Base-by-base conservation (phyloP, 345 rosid genomes). In the Brassica cretica region DNA sequence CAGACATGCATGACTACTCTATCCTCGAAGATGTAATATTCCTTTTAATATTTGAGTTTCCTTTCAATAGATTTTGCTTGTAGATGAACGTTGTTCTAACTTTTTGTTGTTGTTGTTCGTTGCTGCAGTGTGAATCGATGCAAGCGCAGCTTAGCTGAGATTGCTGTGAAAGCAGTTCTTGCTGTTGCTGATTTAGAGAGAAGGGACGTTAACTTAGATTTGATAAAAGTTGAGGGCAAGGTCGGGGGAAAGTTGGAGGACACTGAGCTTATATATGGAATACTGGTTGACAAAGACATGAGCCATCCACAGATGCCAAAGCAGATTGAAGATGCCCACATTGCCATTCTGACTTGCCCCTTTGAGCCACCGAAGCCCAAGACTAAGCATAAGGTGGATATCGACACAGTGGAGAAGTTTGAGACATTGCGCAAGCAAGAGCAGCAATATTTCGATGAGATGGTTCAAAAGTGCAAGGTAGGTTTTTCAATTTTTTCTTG, bases 231-330 rank as follows among this genome's bases (percentile, higher is more conserved):
- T 71, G 98, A 96, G 74, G 99, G 97, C 6, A 96, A 91, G 83
- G 98, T 96, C 0, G 97, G 96, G 11, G 97, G 96, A 15, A 96
- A 88, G 85, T 65, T 96, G 78, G 97, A 96, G 77, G 97, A 93
- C 78, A 90, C 97, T 1, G 97, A 96, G 81, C 85, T 93, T 32
- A 80, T 96, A 59, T 89, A 91, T 75, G 98, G 98, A 68, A 93
- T 96, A 60, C 55, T 89, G 58, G 84, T 96, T 67, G 97, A 91
- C 84, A 96, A 90, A 81, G 99, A 93, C 76, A 96, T 91, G 95
- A 93, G 97, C 80, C 98, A 93, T 84, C 99, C 96, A 0, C 99
- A 96, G 86, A 96, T 91, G 99, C 98, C 98, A 4, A 93, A 96
- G 85, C 82, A 73, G 21, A 93, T 95, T 84, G 88, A 88, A 84